Evolutionary conservation across 345 rosid species (phyloP).

Genomic region (Eucalyptus regnans): DNA sequence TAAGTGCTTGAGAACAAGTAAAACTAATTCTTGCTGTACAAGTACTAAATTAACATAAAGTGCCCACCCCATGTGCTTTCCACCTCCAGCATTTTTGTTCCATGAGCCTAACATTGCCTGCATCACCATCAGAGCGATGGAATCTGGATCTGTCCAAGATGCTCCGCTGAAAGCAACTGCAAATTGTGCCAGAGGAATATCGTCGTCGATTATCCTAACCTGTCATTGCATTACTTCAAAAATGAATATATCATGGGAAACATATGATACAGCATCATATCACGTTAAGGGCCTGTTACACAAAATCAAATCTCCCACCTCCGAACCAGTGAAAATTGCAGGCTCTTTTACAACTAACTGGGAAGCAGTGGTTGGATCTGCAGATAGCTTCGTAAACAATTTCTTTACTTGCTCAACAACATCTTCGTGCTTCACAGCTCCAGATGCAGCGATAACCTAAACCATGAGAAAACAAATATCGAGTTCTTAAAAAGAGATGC

Average conservation of each 20-base stretch:
- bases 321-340: conserved; percentile 91
- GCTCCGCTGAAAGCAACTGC: conserved; percentile 97
- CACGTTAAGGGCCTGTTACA: neutral
- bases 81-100: conserved; percentile 80
- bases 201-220: conserved; percentile 94
- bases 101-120: conserved; percentile 99
- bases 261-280: neutral
- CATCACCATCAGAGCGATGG: conserved; percentile 91
- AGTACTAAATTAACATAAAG: neutral
- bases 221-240: conserved; percentile 3
- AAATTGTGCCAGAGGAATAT: conserved; percentile 94
- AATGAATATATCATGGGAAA: neutral
- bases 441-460: conserved; percentile 91
- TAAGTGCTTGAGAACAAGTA: neutral
- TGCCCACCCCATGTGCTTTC: conserved; percentile 98
- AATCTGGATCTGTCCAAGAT: conserved; percentile 98
- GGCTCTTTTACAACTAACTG: conserved; percentile 84
- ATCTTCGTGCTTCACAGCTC: conserved; percentile 98
- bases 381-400: conserved; percentile 66
- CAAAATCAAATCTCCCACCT: conserved; percentile 34
- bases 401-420: conserved; percentile 83
- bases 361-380: conserved; percentile 76
- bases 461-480: neutral
- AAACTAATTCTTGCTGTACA: neutral
- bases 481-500: neutral